Evolutionary conservation across 2,329 filamentous ascomycete species (phyloP), one percentile per base, ranked within the genome.

Genomic region (Penicillium fuscoglaucum): DNA sequence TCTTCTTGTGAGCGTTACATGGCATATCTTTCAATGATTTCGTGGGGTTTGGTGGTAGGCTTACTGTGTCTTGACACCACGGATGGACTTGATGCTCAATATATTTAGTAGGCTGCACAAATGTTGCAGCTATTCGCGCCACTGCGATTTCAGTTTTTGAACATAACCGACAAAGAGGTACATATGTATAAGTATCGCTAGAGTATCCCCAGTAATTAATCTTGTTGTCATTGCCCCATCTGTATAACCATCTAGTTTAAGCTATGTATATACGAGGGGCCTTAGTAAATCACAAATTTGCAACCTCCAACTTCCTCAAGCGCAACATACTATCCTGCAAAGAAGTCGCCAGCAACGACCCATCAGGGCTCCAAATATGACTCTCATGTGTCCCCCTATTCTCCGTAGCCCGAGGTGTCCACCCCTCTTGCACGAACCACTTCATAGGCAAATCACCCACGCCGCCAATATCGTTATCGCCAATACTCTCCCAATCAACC

Each of bases 361-460:
- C 80, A 62, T 74, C 70, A 4, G 73, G 69, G 52, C 70, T 69
- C 75, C 78, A 82, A 45, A 83, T 65, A 61, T 76, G 69, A 63
- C 78, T 80, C 63, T 82, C 76, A 65, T 81, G 79, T 29, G 78
- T 68, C 0, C 70, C 79, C 40, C 82, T 70, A 39, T 81, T 82
- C 49, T 74, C 74, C 5, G 71, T 76, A 40, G 77, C 75, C 13
- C 78, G 69, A 45, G 74, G 76, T 15, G 78, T 78, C 74, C 76
- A 78, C 7, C 76, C 74, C 64, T 84, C 82, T 66, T 83, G 80
- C 37, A 76, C 70, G 54, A 80, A 83, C 80, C 80, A 83, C 49
- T 72, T 75, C 49, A 70, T 71, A 10, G 70, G 67, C 1, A 70
- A 52, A 17, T 64, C 55, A 31, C 68, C 66, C 21, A 33, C 39